Evolutionary conservation across 139 green algal species (phyloP), one percentile per base, ranked within the genome.

Genomic region (Closterium sp.): DNA sequence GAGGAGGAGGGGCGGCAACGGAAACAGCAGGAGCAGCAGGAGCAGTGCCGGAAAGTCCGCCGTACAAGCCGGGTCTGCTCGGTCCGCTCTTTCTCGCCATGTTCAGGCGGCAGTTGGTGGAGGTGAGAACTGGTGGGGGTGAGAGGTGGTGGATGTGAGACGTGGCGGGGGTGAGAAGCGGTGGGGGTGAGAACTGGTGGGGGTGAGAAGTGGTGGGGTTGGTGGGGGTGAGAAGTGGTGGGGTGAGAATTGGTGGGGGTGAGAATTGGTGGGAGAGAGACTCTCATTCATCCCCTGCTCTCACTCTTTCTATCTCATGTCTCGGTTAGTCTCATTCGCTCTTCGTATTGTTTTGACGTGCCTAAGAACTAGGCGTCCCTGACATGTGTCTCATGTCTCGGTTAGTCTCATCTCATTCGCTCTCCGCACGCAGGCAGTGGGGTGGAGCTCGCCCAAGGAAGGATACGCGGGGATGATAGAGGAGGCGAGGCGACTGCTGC

Each of bases 401-500:
- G n/a, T n/a, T n/a, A n/a, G n/a, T n/a, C n/a, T n/a, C n/a, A n/a
- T n/a, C n/a, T n/a, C n/a, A n/a, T n/a, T n/a, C n/a, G n/a, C n/a
- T n/a, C n/a, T n/a, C n/a, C n/a, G n/a, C 28, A 21, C 25, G 31
- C 90, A 94, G 91, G 91, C 90, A 28, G 88, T 92, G 31, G 91
- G 91, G 8, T 90, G 69, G 88, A 89, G 89, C 66, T 94, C 91
- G 25, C 33, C 55, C 2, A 25, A 33, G 33, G 25, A 32, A 25
- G 91, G 91, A 5, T 94, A 94, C 34, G 91, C 87, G 2, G 91
- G 91, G n/a, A 31, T 94, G 21, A 85, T 94, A 28, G 91, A 94
- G 33, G 33, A 86, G 34, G 91, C 88, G 25, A 88, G 85, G 38
- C 12, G 0, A 19, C 69, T 91, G 21, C 36, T 91, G 87, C 23